These are phyloP conservation scores for Chrysoporthe austroafricana DNA, from an alignment of 2,329 filamentous ascomycete species.

Conservation along the genomic window DNA sequence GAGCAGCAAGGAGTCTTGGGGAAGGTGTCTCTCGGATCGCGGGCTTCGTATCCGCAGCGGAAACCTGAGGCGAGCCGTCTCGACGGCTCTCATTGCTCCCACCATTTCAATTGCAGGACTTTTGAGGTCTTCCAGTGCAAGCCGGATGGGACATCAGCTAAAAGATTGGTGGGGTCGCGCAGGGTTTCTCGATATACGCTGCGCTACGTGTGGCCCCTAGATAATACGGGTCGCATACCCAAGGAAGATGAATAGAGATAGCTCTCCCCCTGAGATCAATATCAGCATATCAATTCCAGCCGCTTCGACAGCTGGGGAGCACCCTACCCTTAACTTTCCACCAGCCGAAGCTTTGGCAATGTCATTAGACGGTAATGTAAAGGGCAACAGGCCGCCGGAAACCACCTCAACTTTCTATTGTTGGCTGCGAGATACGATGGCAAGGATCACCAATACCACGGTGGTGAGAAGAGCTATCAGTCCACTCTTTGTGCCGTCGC, in stretches of 20 bases:
- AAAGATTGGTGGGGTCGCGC: neutral
- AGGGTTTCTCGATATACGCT: neutral
- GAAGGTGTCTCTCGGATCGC: neutral
- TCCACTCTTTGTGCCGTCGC: constrained; percentile 3
- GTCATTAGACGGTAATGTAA: neutral
- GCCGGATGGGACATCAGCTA: neutral
- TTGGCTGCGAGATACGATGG: neutral
- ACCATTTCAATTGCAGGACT: neutral
- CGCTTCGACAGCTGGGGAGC: neutral
- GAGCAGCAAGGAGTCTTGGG: constrained; percentile 4
- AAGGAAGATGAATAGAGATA: neutral
- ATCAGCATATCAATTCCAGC: neutral
- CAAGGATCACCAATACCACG: neutral
- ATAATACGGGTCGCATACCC: neutral
- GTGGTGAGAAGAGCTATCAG: neutral
- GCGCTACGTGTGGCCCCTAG: neutral
- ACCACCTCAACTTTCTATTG: neutral
- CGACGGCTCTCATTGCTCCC: neutral
- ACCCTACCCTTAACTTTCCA: neutral
- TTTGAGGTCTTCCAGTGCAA: neutral
- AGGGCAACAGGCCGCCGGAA: neutral
- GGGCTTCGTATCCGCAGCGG: neutral
- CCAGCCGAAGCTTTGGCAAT: neutral
- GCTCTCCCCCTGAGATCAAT: neutral
- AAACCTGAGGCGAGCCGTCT: neutral